A percentile compares a stretch with the other conserved stretches of the same genome.
These are phyloP conservation scores for Pharus latifolius DNA, from an alignment of 176 grass and related monocot species.

Conservation along the genomic window DNA sequence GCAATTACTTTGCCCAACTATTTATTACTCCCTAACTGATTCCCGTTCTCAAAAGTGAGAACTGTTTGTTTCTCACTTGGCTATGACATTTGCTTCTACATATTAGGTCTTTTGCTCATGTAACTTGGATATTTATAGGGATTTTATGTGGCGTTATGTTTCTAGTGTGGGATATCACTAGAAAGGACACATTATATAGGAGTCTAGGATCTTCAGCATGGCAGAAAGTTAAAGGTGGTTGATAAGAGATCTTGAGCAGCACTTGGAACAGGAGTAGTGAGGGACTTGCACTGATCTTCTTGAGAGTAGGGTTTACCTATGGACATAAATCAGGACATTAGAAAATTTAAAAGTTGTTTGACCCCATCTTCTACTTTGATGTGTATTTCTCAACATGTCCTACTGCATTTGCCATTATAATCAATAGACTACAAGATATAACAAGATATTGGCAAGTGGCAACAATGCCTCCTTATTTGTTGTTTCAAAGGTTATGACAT, in stretches of 20 bases:
- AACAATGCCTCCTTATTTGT: neutral
- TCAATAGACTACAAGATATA: neutral
- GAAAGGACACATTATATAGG: neutral
- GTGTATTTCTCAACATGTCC: neutral
- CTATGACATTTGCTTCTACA: conserved; percentile 8
- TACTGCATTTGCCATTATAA: neutral
- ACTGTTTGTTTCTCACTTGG: neutral
- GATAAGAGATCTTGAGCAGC: neutral
- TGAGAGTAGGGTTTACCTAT: neutral
- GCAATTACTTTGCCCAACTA: neutral
- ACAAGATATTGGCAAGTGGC: neutral
- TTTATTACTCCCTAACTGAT: neutral
- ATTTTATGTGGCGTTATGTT: neutral
- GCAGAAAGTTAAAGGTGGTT: neutral
- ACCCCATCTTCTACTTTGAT: neutral
- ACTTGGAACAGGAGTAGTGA: neutral
- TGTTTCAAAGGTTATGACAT: neutral
- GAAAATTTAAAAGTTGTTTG: neutral
- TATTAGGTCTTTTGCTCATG: neutral
- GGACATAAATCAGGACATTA: neutral
- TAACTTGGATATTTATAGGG: neutral
- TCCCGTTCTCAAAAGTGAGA: neutral
- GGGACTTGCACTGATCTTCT: neutral
- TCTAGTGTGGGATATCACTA: neutral
- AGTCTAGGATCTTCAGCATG: neutral